Evolutionary conservation across 2,329 filamentous ascomycete genomes (phyloP), one percentile per base, ranked within the genome.

Genomic region (Alternaria atra): DNA sequence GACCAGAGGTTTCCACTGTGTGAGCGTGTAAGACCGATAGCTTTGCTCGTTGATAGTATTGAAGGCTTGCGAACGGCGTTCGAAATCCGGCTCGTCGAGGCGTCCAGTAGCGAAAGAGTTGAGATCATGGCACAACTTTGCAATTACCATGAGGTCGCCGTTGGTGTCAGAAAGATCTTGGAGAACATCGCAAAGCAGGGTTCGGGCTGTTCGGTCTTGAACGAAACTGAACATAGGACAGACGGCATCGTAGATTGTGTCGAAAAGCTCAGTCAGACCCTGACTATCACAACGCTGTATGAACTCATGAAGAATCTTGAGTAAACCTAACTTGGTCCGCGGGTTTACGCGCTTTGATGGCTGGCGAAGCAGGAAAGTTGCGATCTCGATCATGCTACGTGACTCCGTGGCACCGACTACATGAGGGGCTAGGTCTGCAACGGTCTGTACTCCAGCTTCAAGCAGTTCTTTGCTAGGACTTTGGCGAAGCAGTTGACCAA

Each of bases 201-300:
- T 84, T 55, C 95, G 87, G 73, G 93, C 96, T 43, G 87, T 82
- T 43, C 89, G 86, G 76, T 98, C 94, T 69, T 89, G 92, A 82
- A 98, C 94, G 75, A 94, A 97, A 55, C 92, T 91, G 74, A 97
- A 98, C 34, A 98, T 85, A 0, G 91, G 89, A 4, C 91, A 90
- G 9, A 95, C 80, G 0, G 92, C 92, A 46, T 87, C 83, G 74
- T 91, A 97, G 0, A 96, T 87, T 35, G 86, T 84, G 44, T 85
- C 80, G 50, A 87, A 87, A 15, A 94, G 80, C 25, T 85, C 83
- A 6, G 79, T 71, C 50, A 91, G 84, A 60, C 85, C 83, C 48
- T 85, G 79, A 9, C 85, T 79, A 58, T 87, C 81, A 62, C 87
- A 88, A 2, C 91, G 81, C 8, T 89, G 87, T 44, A 97, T 85